phyloP scores from a whole-genome alignment of 2,329 filamentous ascomycete species.

The Pseudogymnoascus pannorum region DNA sequence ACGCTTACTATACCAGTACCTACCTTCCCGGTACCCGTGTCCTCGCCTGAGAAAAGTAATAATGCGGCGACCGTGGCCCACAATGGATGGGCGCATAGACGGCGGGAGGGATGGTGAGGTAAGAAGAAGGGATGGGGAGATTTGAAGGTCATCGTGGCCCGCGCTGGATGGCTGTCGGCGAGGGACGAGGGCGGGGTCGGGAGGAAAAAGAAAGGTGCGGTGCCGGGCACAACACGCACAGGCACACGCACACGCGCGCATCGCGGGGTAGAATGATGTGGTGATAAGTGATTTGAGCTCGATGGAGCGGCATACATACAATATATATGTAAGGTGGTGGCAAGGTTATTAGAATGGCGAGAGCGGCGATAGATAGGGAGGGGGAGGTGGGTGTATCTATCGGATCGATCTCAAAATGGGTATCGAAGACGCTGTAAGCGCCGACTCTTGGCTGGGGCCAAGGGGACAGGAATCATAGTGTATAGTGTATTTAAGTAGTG shows the following conservation, averaged over 20 bases:
- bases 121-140: not conserved
- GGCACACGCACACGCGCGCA: conserved; percentile 2
- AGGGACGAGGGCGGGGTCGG: not conserved
- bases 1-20: not conserved
- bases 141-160: conserved; percentile 2
- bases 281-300: not conserved
- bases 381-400: not conserved
- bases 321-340: not conserved
- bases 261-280: not conserved
- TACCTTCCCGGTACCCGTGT: not conserved
- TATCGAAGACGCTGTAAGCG: not conserved
- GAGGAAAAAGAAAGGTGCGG: not conserved
- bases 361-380: not conserved
- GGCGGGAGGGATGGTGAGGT: not conserved
- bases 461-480: not conserved
- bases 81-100: not conserved
- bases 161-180: not conserved
- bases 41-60: not conserved
- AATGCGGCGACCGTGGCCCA: not conserved
- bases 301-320: not conserved
- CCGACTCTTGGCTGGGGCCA: not conserved
- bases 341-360: not conserved
- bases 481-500: too few relatives aligned
- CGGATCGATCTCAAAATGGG: not conserved
- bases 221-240: too few relatives aligned